Conservation (phyloP, 768 basidiomycete species). For the Podaxis sp. region DNA sequence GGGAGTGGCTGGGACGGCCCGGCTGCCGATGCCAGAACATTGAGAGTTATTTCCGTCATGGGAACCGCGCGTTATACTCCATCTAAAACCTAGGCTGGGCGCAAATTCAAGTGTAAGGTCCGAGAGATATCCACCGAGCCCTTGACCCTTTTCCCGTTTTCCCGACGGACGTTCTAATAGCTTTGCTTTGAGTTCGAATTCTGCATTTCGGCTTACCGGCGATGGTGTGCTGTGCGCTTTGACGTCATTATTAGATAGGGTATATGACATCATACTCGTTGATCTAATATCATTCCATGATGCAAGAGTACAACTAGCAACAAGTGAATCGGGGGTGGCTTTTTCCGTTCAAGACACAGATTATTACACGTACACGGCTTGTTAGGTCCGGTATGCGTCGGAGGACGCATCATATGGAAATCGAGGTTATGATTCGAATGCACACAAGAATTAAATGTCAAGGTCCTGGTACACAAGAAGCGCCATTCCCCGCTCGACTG, state of each 20-base stretch:
- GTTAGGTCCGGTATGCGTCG: neutral
- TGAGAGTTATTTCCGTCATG: neutral
- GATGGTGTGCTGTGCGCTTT: slow-evolving; percentile 1
- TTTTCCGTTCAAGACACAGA: neutral
- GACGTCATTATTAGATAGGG: slow-evolving; percentile 4
- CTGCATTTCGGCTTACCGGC: neutral
- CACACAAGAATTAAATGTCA: no score
- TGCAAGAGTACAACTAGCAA: slow-evolving; percentile 4
- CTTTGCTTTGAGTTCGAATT: neutral
- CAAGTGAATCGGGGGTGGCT: neutral
- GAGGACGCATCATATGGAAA: neutral
- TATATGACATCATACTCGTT: slow-evolving; percentile 9
- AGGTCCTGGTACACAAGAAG: no score
- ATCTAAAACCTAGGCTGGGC: neutral
- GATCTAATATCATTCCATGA: neutral
- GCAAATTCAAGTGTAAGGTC: neutral
- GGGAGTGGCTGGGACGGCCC: neutral
- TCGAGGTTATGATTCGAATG: neutral
- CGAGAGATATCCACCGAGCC: neutral
- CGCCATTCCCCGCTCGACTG: no score
- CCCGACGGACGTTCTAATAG: neutral
- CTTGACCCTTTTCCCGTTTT: slow-evolving; percentile 5
- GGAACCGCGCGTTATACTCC: neutral
- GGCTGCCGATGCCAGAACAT: neutral
- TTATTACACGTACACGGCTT: neutral